Base-by-base conservation (phyloP, 768 basidiomycete genomes). In the Paxillus involutus region DNA sequence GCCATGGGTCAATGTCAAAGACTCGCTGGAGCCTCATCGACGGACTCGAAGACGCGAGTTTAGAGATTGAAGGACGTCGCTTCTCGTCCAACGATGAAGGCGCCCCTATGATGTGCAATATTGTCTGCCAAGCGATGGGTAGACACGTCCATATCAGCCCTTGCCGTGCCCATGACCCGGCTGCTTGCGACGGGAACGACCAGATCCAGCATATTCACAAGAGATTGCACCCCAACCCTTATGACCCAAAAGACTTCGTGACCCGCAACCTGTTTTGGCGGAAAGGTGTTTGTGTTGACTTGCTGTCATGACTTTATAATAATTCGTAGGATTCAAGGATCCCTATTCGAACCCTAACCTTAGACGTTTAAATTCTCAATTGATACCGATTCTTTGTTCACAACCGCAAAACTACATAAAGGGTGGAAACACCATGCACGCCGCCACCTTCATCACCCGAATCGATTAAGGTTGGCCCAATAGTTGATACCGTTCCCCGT, bases 81-180 rank as follows among this genome's bases (percentile, higher is more conserved):
- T 83, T 80, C 59, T 77, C 72, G 16, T 51, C 75, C 0, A 71
- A 73, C 40, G 79, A 80, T 50, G 76, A 78, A 26, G 80, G 81
- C 10, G 80, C 80, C 0, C 81, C 81, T 0, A 79, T 82, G 77
- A 70, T 82, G 69, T 83, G 82, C 62, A 81, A 73, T 37, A 67
- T 81, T 30, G 63, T 79, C 30, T 83, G 82, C 56, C 68, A 73
- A 11, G 67, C 76, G 6, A 65, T 81, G 62, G 82, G 81, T 2
- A 62, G 82, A 24, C 82, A 84, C 49, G 72, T 67, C 1, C 82
- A 83, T 59, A 60, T 82, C 43, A 79, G 78, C 58, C 78, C 74
- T 49, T 82, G 82, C 56, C 71, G 80, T 6, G 65, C 76, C 1
- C 60, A 67, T 36, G 55, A 62, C 26, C 61, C 44, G 3, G 60